A percentile compares a stretch with the other conserved stretches of the same genome.
phyloP scores from a whole-genome alignment of 192 early-diverging fungal genomes.

The Phycomyces blakesleeanus region DNA sequence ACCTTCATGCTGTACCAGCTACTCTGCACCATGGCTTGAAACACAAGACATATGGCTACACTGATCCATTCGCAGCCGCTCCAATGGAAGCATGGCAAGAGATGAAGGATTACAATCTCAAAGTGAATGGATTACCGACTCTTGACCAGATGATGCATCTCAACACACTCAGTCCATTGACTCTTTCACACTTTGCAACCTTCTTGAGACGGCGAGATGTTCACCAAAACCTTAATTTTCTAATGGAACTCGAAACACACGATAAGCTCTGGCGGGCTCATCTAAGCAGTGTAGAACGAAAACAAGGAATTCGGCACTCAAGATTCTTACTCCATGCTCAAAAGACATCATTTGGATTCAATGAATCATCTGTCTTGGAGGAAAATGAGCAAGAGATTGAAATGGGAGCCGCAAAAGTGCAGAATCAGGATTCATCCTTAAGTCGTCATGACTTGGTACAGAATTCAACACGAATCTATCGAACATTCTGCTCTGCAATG shows the following conservation, averaged over 20 bases:
- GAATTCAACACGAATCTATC: slow-evolving; percentile 32
- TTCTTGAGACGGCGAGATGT: slow-evolving; percentile 31
- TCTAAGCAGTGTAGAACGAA: slow-evolving; percentile 15
- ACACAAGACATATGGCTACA: slow-evolving; percentile 24
- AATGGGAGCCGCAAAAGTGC: too few species aligned
- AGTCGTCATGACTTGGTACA: slow-evolving; percentile 30
- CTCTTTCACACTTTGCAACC: slow-evolving; percentile 36
- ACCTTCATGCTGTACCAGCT: neutral
- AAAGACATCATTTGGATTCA: too few species aligned
- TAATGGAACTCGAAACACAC: slow-evolving; percentile 41
- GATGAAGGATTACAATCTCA: slow-evolving; percentile 37
- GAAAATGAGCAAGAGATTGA: too few species aligned
- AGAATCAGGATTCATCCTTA: neutral
- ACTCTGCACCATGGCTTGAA: slow-evolving; percentile 1
- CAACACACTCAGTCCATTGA: slow-evolving; percentile 30
- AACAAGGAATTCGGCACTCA: neutral
- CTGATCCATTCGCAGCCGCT: slow-evolving; percentile 28
- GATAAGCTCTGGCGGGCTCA: slow-evolving; percentile 36
- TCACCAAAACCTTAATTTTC: slow-evolving; percentile 41
- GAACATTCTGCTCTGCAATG: slow-evolving; percentile 27
- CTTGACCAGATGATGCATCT: slow-evolving; percentile 32
- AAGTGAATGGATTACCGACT: slow-evolving; percentile 37
- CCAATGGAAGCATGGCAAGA: slow-evolving; percentile 39
- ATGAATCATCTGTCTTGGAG: too few species aligned
- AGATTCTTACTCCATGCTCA: too few species aligned